phyloP scores from a whole-genome alignment of 495 filamentous ascomycete genomes.

The Acidiella bohemica region DNA sequence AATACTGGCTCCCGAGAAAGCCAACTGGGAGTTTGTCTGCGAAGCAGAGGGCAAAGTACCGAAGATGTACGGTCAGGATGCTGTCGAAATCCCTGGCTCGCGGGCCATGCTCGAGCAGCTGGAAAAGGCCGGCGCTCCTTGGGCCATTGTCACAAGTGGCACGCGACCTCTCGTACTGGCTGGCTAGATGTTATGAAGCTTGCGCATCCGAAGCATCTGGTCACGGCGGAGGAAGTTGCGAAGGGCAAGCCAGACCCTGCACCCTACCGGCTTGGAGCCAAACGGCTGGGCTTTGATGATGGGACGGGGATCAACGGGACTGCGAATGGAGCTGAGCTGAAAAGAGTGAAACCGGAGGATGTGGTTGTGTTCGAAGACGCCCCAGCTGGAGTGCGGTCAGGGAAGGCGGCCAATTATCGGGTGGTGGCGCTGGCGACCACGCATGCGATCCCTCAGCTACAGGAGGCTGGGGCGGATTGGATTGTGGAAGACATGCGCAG shows the following conservation, averaged over 20 bases:
- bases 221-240: slow-evolving; percentile 75
- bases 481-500: slow-evolving; percentile 68
- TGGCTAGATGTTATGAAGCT: slow-evolving; percentile 74
- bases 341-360: slow-evolving; percentile 18
- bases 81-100: slow-evolving; percentile 66
- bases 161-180: slow-evolving; percentile 67
- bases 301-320: slow-evolving; percentile 10
- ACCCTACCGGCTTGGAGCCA: slow-evolving; percentile 64
- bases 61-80: slow-evolving; percentile 58
- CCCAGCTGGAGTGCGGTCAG: slow-evolving; percentile 78
- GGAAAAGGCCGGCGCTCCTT: slow-evolving; percentile 45
- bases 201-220: slow-evolving; percentile 56
- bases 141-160: slow-evolving; percentile 90
- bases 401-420: slow-evolving; percentile 78
- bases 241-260: slow-evolving; percentile 79
- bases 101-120: slow-evolving; percentile 45
- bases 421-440: slow-evolving; percentile 82
- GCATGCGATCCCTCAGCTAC: slow-evolving; percentile 58
- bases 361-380: slow-evolving; percentile 84
- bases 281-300: slow-evolving; percentile 44
- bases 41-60: slow-evolving; percentile 68
- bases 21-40: slow-evolving; percentile 86
- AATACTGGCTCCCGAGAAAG: slow-evolving; percentile 61
- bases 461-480: slow-evolving; percentile 70
- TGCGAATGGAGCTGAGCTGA: slow-evolving; percentile 16